phyloP scores from a whole-genome alignment of 2,329 filamentous ascomycete species.

The Aurifilum marmelostoma region DNA sequence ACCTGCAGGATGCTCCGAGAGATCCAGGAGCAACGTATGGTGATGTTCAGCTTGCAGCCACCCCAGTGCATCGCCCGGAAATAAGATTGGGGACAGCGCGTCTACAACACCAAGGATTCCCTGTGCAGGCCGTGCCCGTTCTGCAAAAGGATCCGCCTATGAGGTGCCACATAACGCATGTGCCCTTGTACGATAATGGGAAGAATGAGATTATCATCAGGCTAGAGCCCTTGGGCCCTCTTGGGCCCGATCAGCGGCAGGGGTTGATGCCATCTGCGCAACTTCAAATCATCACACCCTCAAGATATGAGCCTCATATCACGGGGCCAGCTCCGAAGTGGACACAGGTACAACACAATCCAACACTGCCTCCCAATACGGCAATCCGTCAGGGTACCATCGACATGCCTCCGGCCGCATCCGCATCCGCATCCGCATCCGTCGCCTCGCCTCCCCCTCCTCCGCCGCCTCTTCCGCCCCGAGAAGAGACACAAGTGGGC shows the following conservation, averaged over 20 bases:
- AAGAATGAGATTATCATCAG: background rate
- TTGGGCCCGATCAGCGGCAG: background rate
- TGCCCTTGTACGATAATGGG: background rate
- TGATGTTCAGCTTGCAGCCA: background rate
- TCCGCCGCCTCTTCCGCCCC: background rate
- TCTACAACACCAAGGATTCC: background rate
- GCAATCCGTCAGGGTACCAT: background rate
- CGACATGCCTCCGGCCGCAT: background rate
- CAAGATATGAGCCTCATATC: background rate
- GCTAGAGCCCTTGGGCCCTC: background rate
- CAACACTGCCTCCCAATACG: background rate
- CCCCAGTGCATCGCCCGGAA: background rate
- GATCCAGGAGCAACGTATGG: background rate
- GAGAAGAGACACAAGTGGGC: background rate
- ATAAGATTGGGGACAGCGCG: background rate
- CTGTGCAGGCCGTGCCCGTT: background rate
- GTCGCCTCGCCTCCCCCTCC: background rate
- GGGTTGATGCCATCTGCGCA: background rate
- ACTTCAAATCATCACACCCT: background rate
- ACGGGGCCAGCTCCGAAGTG: background rate
- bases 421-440: no score
- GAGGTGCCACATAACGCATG: background rate
- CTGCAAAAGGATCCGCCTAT: background rate
- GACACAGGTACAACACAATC: background rate
- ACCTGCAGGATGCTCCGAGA: background rate